phyloP scores from a whole-genome alignment of 129 eudicot genomes.

The Solidago caesia region DNA sequence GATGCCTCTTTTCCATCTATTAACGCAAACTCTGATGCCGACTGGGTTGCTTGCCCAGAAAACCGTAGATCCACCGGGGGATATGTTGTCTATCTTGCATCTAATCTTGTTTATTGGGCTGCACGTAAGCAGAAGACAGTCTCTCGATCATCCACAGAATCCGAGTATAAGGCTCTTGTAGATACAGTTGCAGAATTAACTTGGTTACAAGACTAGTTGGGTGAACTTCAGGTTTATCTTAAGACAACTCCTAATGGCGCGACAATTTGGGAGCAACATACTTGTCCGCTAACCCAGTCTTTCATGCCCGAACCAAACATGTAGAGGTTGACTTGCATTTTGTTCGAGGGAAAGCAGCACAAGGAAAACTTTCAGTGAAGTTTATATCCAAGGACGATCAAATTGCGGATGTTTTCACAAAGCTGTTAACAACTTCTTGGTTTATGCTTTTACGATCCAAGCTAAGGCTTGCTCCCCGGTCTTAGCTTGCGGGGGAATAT shows the following conservation, averaged over 20 bases:
- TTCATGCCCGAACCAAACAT: neutral
- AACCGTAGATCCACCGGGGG: too few species aligned
- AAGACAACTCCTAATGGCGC: neutral
- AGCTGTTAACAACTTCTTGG: neutral
- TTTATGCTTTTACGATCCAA: neutral
- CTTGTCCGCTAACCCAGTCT: neutral
- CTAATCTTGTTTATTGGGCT: too few species aligned
- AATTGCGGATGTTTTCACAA: neutral
- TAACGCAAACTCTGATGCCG: too few species aligned
- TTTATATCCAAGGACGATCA: neutral
- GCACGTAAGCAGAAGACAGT: too few species aligned
- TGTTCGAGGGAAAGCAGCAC: neutral
- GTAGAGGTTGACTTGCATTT: neutral
- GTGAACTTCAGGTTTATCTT: neutral
- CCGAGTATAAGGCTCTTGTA: too few species aligned
- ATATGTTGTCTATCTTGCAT: too few species aligned
- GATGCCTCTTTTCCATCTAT: too few species aligned
- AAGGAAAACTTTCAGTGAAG: neutral
- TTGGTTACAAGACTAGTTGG: neutral
- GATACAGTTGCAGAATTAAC: too few species aligned
- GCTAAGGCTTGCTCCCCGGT: neutral
- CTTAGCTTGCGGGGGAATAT: neutral
- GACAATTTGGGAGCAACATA: neutral
- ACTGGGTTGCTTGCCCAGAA: too few species aligned
- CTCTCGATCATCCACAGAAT: too few species aligned